Evolutionary conservation across 257 asterid species (phyloP), one percentile per base, ranked within the genome.

Genomic region (Primulina tabacum): DNA sequence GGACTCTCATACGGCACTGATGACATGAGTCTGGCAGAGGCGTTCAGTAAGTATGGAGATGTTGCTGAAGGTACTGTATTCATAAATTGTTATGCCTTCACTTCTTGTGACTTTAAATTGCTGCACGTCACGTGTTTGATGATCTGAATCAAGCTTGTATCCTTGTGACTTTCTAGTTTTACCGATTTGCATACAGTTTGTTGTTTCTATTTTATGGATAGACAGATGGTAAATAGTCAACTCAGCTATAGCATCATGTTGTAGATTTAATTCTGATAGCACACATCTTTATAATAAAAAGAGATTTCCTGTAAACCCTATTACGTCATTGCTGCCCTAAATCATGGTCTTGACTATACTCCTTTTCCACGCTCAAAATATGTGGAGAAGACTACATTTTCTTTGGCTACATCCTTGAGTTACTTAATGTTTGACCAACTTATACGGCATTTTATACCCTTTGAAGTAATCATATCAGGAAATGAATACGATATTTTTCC

Each of bases 1-100:
- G 98, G 98, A 30, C 80, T 90, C 57, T 82, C 97, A 0, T 90
- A 67, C 80, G 77, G 73, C 77, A 87, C 55, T 12, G 55, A 43
- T 43, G 55, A 43, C n/a, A 43, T 14, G 18, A 43, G n/a, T 12
- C 55, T 43, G 55, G 0, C 55, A 11, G 55, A 43, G 55, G n/a
- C 55, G 14, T 43, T 43, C 55, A 43, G 55, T 14, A 43, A 43
- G 55, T 43, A 43, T 43, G 55, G 55, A 43, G 55, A 43, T 12
- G 55, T 43, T 43, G 55, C 18, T 43, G 55, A 43, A 43, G 55
- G 55, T 43, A 12, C 53, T 43, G n/a, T 43, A 0, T 2, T 43
- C 53, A 8, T 38, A 38, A 38, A 7, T 38, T 8, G 8, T 38
- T 0, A 3, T 38, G 16, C 50, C 50, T 38, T 38, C 50, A 38